Evolutionary conservation across 2,329 filamentous ascomycete genomes (phyloP), one percentile per base, ranked within the genome.

Genomic region (Xylariales sp.): DNA sequence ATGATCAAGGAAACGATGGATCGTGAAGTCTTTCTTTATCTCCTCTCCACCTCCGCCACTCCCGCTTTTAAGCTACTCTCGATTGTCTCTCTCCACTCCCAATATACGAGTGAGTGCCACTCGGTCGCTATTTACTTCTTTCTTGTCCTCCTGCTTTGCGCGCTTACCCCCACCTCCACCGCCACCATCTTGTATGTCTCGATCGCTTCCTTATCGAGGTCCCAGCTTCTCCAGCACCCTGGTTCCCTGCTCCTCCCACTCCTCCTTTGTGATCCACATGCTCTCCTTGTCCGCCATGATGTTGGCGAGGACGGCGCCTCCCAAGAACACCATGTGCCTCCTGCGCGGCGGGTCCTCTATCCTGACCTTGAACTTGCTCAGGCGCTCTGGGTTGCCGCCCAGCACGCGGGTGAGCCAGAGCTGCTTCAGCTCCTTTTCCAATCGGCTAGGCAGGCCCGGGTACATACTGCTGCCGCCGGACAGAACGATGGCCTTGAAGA

Each of bases 401-500:
- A 98, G 71, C 29, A 96, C 89, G 49, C 85, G 83, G 38, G 91
- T 96, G 48, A 98, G 78, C 93, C 93, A 98, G 53, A 98, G 70
- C 71, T 98, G 93, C 76, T 98, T 98, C 54, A 98, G 70, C 67
- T 98, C 93, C 76, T 98, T 98, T 70, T 98, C 93, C 65, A 98
- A 69, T 47, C 93, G 79, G 44, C 88, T 95, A 5, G 93, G 93
- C 49, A 98, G 74, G 43, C 93, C 93, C 0, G 93, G 93, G 65
- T 98, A 98, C 93, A 98, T 98, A 81, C 88, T 95, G 73, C 87
- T 94, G 51, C 93, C 93, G 49, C 93, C 93, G 29, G 89, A 96
- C 38, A 98, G 76, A 43, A 98, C 93, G 54, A 98, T 91, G 11
- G 93, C 93, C 73, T 95, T 96, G 78, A 93, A 98, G 43, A 98